Evolutionary conservation across 257 asterid species (phyloP).

Genomic region (Gentiana macrophylla): DNA sequence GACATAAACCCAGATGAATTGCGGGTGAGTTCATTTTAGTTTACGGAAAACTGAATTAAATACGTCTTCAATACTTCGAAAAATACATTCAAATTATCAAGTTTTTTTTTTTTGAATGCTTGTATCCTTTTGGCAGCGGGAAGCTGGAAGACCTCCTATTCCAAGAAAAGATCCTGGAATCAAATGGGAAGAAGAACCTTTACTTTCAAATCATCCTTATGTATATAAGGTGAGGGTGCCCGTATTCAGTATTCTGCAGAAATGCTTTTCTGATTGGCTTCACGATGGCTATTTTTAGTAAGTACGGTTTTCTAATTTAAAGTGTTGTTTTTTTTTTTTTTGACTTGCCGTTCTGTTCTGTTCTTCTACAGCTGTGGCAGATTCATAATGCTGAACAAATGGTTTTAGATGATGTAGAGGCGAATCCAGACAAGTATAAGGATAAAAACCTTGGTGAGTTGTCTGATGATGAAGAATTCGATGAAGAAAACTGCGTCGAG

Average conservation of each 20-base stretch:
- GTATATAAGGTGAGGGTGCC: conserved; percentile 60
- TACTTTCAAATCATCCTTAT: conserved; percentile 83
- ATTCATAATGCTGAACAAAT: conserved; percentile 91
- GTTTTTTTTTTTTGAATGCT: conserved; percentile 7
- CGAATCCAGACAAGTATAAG: conserved; percentile 64
- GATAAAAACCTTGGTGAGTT: conserved; percentile 54
- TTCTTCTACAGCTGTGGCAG: conserved; percentile 68
- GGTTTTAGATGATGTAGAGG: conserved; percentile 83
- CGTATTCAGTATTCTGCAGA: too few relatives aligned
- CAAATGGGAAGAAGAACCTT: conserved; percentile 83
- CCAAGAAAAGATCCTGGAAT: conserved; percentile 84
- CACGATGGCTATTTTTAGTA: too few relatives aligned
- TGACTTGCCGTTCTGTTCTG: neutral
- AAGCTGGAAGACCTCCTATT: conserved; percentile 80
- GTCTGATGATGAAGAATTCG: conserved; percentile 64
- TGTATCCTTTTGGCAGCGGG: conserved; percentile 52
- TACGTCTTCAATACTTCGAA: neutral
- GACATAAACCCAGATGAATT: conserved; percentile 80
- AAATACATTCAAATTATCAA: too few relatives aligned
- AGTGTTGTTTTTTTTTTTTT: too few relatives aligned
- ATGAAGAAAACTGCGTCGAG: conserved; percentile 55
- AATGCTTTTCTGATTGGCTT: too few relatives aligned
- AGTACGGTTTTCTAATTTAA: too few relatives aligned
- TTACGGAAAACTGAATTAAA: conserved; percentile 1
- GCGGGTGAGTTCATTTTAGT: conserved; percentile 53